phyloP scores from a whole-genome alignment of 2,329 filamentous ascomycete genomes.

The Albifimbria verrucaria region DNA sequence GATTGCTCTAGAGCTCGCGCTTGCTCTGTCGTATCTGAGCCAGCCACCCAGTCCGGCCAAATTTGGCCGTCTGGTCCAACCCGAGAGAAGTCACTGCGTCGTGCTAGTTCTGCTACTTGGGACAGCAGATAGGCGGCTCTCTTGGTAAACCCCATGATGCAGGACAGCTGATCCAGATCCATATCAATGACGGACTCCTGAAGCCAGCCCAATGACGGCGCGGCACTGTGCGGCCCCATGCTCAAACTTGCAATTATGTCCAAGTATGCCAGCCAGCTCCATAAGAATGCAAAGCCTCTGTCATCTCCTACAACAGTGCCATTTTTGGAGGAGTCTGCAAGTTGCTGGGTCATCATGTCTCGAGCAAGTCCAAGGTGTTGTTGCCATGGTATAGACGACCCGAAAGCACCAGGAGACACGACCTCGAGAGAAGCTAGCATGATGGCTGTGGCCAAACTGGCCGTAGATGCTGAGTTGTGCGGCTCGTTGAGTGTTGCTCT shows the following conservation, averaged over 20 bases:
- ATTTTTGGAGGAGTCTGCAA: conserved; percentile 26
- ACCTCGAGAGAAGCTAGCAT: conserved; percentile 84
- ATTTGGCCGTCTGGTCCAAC: conserved; percentile 44
- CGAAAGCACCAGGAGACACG: conserved; percentile 77
- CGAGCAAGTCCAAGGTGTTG: conserved; percentile 73
- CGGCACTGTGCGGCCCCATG: conserved; percentile 41
- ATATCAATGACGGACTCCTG: not conserved
- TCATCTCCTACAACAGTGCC: conserved; percentile 44
- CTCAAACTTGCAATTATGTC: conserved; percentile 73
- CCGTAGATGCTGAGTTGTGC: conserved; percentile 63
- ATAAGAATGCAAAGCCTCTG: conserved; percentile 68
- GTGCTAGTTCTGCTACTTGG: conserved; percentile 69
- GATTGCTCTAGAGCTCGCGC: conserved; percentile 60
- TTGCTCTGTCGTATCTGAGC: conserved; percentile 34
- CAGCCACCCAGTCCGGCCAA: conserved; percentile 55
- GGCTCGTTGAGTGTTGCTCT: conserved; percentile 62
- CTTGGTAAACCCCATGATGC: conserved; percentile 60
- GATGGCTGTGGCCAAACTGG: conserved; percentile 75
- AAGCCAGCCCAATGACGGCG: not conserved
- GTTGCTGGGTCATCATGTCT: conserved; percentile 66
- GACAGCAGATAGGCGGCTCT: conserved; percentile 75
- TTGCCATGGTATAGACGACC: conserved; percentile 78
- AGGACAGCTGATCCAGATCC: conserved; percentile 66
- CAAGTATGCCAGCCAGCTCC: conserved; percentile 80
- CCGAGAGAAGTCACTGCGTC: conserved; percentile 63